Evolutionary conservation across 805 yeast genomes (phyloP).

Genomic region (Tetrapisispora namnaoensis): DNA sequence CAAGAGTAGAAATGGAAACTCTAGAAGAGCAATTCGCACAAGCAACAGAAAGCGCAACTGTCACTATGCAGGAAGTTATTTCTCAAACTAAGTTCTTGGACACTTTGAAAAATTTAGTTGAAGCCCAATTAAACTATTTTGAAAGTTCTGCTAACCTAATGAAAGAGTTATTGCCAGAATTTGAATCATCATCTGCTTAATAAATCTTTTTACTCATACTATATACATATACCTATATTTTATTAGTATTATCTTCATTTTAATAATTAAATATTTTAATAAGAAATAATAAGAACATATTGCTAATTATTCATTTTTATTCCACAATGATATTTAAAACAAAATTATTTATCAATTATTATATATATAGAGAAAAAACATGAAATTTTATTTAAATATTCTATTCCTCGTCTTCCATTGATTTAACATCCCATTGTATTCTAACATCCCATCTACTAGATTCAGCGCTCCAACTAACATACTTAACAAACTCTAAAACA

Average conservation of each 20-base stretch:
- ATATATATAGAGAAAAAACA: background rate
- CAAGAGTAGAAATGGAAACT: slow-evolving; percentile 68
- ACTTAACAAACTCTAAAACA: slow-evolving; percentile 86
- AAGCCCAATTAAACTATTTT: slow-evolving; percentile 75
- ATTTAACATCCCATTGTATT: slow-evolving; percentile 65
- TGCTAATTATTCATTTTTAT: background rate
- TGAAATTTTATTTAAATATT: background rate
- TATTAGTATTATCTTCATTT: background rate
- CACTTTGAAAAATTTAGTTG: slow-evolving; percentile 56
- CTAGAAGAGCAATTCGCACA: slow-evolving; percentile 86
- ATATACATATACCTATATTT: background rate
- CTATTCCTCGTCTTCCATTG: slow-evolving; percentile 32
- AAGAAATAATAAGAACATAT: background rate
- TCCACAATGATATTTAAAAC: background rate
- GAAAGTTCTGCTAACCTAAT: slow-evolving; percentile 63
- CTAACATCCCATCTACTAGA: slow-evolving; percentile 90
- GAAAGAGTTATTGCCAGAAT: slow-evolving; percentile 35
- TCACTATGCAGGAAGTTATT: slow-evolving; percentile 71
- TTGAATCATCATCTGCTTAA: background rate
- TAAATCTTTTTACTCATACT: background rate
- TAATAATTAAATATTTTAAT: background rate
- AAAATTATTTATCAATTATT: background rate
- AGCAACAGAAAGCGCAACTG: slow-evolving; percentile 79
- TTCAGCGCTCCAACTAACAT: slow-evolving; percentile 76
- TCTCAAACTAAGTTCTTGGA: slow-evolving; percentile 59